Base-by-base conservation (phyloP, 495 filamentous ascomycete species). In the Neurospora hispaniola region DNA sequence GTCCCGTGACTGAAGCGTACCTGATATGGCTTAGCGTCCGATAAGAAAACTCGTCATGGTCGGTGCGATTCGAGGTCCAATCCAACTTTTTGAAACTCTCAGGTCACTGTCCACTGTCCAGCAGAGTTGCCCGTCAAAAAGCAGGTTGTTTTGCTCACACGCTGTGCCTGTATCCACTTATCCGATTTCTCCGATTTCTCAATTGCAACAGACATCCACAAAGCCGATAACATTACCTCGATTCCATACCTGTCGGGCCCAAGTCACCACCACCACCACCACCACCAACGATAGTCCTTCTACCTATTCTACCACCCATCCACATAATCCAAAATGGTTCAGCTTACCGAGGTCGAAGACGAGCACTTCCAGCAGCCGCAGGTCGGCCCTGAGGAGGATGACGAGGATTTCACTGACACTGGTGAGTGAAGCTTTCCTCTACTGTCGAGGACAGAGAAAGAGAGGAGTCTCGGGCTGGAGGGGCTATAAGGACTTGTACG, bases 271-370 rank as follows among this genome's bases (percentile, higher is more conserved):
- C 69, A 62, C 38, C 70, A 69, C n/a, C n/a, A n/a, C 42, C 27
- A 31, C 27, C 27, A 31, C 27, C 27, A 31, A 31, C 23, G 42
- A 31, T 20, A 48, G 27, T 18, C 41, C 42, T n/a, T 69, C 42
- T 39, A 31, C 20, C 12, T 42, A 62, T 38, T 43, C n/a, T 18
- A 54, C 68, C 42, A 18, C 68, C 66, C 66, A 48, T 42, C 59
- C 31, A 69, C 72, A 77, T 46, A 79, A 81, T 78, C 73, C 84
- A 94, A 81, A 78, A 99, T 99, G 96, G 96, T 99, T 80, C 92
- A 96, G 83, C 92, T 99, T 76, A 90, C 90, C 76, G 96, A 98
- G 84, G 94, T 99, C 79, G 90, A 94, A 74, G 96, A 99, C 81
- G 94, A 97, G 85, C 93, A 96, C 82, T 97, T 98, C 86, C 84